Evolutionary conservation across 805 yeast genomes (phyloP).

Genomic region (Cyberlindnera amylophila): DNA sequence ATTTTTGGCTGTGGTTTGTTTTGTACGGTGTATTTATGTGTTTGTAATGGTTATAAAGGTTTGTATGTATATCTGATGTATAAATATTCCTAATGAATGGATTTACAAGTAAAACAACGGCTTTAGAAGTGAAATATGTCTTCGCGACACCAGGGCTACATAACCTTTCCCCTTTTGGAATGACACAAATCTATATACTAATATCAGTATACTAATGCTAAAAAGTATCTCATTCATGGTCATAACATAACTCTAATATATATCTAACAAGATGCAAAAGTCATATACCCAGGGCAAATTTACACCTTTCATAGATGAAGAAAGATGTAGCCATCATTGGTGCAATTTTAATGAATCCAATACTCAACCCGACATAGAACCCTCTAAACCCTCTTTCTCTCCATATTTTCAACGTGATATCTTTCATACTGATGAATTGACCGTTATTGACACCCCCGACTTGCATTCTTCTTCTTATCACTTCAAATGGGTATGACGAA

Average conservation of each 20-base stretch:
- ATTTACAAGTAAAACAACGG: too few species aligned
- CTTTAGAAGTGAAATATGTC: too few species aligned
- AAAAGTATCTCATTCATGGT: too few species aligned
- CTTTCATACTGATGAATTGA: slow-evolving; percentile 47
- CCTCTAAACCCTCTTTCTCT: slow-evolving; percentile 79
- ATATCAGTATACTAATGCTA: too few species aligned
- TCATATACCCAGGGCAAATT: slow-evolving; percentile 49
- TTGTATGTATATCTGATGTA: too few species aligned
- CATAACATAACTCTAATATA: too few species aligned
- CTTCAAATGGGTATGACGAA: slow-evolving; percentile 96
- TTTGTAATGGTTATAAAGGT: too few species aligned
- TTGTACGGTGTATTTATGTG: too few species aligned
- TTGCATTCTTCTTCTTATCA: slow-evolving; percentile 90
- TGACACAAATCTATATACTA: not conserved
- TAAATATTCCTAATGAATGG: not conserved
- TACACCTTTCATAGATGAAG: slow-evolving; percentile 87
- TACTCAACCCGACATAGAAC: slow-evolving; percentile 89
- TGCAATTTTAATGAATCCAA: slow-evolving; percentile 90
- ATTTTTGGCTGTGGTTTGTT: too few species aligned
- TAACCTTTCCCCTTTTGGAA: not conserved
- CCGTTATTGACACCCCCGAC: slow-evolving; percentile 77
- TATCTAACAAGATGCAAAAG: too few species aligned
- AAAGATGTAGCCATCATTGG: slow-evolving; percentile 98
- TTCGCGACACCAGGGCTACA: too few species aligned
- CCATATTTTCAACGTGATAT: slow-evolving; percentile 58